These are phyloP conservation scores for Leishmania turanica DNA, from an alignment of 208 protist species.

Conservation along the genomic window DNA sequence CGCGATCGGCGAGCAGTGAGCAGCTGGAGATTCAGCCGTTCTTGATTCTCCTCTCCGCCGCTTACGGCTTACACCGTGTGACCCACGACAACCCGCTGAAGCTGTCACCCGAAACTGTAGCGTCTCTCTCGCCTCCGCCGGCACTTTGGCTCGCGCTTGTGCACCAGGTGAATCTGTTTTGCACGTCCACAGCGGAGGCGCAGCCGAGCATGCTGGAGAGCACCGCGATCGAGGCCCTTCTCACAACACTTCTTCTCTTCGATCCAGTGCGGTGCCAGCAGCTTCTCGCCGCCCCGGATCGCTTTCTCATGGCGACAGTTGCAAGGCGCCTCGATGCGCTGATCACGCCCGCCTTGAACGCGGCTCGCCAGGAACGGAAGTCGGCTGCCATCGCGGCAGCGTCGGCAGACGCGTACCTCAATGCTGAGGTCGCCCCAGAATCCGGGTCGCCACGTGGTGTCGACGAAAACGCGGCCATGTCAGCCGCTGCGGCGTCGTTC, in stretches of 20 bases:
- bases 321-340: conserved; percentile 6
- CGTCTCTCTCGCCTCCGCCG: conserved; percentile 33
- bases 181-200: background rate
- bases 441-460: background rate
- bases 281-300: conserved; percentile 8
- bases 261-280: conserved; percentile 5
- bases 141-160: conserved; percentile 62
- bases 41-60: conserved; percentile 53
- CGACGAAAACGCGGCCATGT: background rate
- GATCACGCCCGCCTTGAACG: conserved; percentile 10
- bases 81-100: conserved; percentile 17
- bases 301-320: conserved; percentile 1
- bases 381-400: too few species aligned
- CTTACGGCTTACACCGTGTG: conserved; percentile 62
- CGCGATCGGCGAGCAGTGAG: conserved; percentile 39
- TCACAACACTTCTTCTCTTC: conserved; percentile 31
- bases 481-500: background rate
- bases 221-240: conserved; percentile 18
- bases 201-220: background rate
- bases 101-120: conserved; percentile 11
- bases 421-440: background rate
- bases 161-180: conserved; percentile 38
- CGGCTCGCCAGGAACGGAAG: background rate
- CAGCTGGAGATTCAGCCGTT: conserved; percentile 74
- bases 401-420: background rate